A percentile compares a stretch with the other conserved stretches of the same genome.
Evolutionary conservation across 169 alveolate genomes (phyloP).

Genomic region (Cryptosporidium viatorum): DNA sequence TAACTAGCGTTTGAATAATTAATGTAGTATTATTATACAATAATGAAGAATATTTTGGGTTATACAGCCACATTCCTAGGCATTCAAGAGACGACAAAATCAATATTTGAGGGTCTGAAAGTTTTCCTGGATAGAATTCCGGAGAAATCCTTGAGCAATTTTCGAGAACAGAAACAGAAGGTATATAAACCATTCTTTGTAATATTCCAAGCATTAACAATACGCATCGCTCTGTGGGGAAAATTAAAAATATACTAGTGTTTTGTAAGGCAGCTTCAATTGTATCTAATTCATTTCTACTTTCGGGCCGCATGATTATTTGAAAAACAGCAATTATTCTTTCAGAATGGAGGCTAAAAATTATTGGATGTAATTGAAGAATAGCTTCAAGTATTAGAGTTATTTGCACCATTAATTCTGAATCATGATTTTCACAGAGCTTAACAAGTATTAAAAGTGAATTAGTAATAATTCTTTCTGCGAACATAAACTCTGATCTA

Average conservation of each 20-base stretch:
- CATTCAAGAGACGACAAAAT: slow-evolving; percentile 65
- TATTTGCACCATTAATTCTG: not conserved
- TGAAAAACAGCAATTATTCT: slow-evolving; percentile 49
- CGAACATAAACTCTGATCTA: slow-evolving; percentile 62
- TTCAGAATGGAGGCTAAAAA: slow-evolving; percentile 64
- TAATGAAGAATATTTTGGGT: slow-evolving; percentile 51
- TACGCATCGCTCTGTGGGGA: slow-evolving; percentile 8
- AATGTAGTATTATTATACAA: slow-evolving; percentile 39
- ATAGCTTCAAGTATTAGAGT: slow-evolving; percentile 16
- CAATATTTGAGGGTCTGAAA: slow-evolving; percentile 66
- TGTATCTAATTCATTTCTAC: not conserved
- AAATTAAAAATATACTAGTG: not conserved
- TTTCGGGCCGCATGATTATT: slow-evolving; percentile 48
- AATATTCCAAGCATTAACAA: slow-evolving; percentile 54
- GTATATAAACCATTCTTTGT: slow-evolving; percentile 71
- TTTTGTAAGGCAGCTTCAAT: not conserved
- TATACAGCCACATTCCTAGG: slow-evolving; percentile 69
- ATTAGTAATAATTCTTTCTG: slow-evolving; percentile 54
- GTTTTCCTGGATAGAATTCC: slow-evolving; percentile 66
- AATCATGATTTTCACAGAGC: not conserved
- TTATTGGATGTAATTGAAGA: slow-evolving; percentile 59
- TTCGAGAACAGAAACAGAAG: slow-evolving; percentile 45
- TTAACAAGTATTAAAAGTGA: slow-evolving; percentile 24
- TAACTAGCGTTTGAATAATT: slow-evolving; percentile 54
- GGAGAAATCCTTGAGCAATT: not conserved